Base-by-base conservation (phyloP, 2,329 filamentous ascomycete species). In the Trichoderma sp. region DNA sequence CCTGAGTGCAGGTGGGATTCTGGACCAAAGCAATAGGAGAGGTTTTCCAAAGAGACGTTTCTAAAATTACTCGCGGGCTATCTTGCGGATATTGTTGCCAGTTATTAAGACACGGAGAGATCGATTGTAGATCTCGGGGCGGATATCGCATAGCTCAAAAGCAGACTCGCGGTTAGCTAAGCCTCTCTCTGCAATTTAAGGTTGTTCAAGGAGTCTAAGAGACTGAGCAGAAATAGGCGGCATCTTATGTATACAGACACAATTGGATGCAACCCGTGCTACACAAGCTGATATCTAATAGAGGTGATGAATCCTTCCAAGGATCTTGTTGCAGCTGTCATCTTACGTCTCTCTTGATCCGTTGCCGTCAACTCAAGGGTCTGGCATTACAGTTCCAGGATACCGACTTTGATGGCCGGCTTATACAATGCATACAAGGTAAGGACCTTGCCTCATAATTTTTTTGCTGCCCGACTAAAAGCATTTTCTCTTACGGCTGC, bases 121-220 rank as follows among this genome's bases (percentile, higher is more conserved):
- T 44, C 17, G 34, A 34, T 52, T 15, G 12, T 30, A 41, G 34
- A 41, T 24, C 28, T 39, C n/a, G 24, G 39, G 57, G 15, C 34
- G 19, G 56, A 6, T 28, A 45, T 14, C 3, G 24, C 39, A n/a
- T 26, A 7, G 24, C 26, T 5, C n/a, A 51, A 24, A 24, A 19
- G 4, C 52, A 34, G 21, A 34, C 15, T 14, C 9, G 26, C 30
- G 41, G 55, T 47, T 58, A 24, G 55, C 44, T 17, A 24, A 9
- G 21, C 21, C 17, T 44, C 10, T 39, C 34, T 39, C 34, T 14
- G 34, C 34, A 39, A 62, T 45, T 54, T 62, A 62, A 62, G 59
- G 59, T 62, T 62, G 54, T 39, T 26, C 17, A 34, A 21, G 44
- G 43, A 54, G 48, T 19, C 44, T 59, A 47, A 59, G 30, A 45